These are phyloP conservation scores for Arthrobotrys pseudoclavata DNA, from an alignment of 2,329 filamentous ascomycete species.

Conservation along the genomic window DNA sequence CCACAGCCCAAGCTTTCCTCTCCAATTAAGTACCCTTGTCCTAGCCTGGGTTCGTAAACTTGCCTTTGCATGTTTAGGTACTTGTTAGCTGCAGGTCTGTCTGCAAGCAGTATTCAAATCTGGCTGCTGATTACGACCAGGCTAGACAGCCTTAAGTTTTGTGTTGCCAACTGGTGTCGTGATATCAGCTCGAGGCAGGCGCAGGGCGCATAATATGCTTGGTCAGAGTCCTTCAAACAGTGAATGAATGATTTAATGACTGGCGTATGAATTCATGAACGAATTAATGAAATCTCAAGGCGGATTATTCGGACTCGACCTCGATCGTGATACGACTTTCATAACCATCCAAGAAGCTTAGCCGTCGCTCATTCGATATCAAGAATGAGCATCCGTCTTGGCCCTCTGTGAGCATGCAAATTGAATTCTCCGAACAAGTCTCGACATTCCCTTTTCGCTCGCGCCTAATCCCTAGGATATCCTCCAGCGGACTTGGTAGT, in stretches of 20 bases:
- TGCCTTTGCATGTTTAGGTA: constrained; percentile 12
- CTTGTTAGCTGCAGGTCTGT: neutral
- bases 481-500: neutral
- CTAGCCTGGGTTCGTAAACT: constrained; percentile 7
- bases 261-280: neutral
- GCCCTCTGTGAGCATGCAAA: constrained; percentile 31
- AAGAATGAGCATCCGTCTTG: constrained; percentile 50
- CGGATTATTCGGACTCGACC: neutral
- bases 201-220: constrained; percentile 11
- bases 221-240: neutral
- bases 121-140: constrained; percentile 30
- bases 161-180: constrained; percentile 22
- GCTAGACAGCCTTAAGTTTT: constrained; percentile 2
- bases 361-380: constrained; percentile 27
- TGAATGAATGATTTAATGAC: neutral
- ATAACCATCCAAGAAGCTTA: constrained; percentile 48
- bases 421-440: constrained; percentile 46
- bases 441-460: constrained; percentile 34
- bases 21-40: constrained; percentile 10
- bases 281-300: neutral
- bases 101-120: constrained; percentile 7
- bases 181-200: constrained; percentile 13
- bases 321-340: constrained; percentile 21
- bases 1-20: constrained; percentile 30
- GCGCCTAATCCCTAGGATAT: constrained; percentile 12